Evolutionary conservation across 2,329 filamentous ascomycete species (phyloP), one percentile per base, ranked within the genome.

Genomic region (Talaromyces albobiverticillius): DNA sequence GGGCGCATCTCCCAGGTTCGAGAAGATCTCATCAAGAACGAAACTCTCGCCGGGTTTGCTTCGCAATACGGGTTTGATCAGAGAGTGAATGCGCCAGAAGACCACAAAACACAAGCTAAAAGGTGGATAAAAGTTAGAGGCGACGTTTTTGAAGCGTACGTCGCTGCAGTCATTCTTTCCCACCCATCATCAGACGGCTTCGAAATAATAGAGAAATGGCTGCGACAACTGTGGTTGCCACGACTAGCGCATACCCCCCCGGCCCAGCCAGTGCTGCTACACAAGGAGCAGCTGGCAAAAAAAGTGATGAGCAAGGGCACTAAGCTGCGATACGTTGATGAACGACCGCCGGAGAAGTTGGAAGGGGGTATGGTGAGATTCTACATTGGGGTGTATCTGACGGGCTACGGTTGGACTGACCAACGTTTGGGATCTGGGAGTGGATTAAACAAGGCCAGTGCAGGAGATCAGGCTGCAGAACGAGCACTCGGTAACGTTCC

Each of bases 121-220:
- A 67, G 81, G 79, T 78, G 82, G 56, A 80, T 76, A 13, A 96
- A 96, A 70, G 84, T 90, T 9, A 79, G 88, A 53, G 92, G 87
- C 8, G 93, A 97, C 66, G 80, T 96, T 16, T 95, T 96, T 63
- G 93, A 97, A 69, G 88, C 93, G 0, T 96, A 95, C 62, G 83
- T 95, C 14, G 92, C 88, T 8, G 92, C 88, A 3, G 73, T 92
- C 5, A 81, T 95, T 31, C 74, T 90, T 2, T 85, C 86, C 1
- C 82, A 90, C 62, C 78, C 83, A 0, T 70, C 83, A 0, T 70
- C 74, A 3, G 67, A 82, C 45, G 91, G 92, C 1, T 80, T 87
- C 45, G 59, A 70, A 7, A 78, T 77, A 2, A 85, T 82, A 2
- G 79, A 86, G 49, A 68, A 78, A 13, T 97, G 91, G 90, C 73